Evolutionary conservation across 345 rosid genomes (phyloP).

Genomic region (Boechera divaricarpa): DNA sequence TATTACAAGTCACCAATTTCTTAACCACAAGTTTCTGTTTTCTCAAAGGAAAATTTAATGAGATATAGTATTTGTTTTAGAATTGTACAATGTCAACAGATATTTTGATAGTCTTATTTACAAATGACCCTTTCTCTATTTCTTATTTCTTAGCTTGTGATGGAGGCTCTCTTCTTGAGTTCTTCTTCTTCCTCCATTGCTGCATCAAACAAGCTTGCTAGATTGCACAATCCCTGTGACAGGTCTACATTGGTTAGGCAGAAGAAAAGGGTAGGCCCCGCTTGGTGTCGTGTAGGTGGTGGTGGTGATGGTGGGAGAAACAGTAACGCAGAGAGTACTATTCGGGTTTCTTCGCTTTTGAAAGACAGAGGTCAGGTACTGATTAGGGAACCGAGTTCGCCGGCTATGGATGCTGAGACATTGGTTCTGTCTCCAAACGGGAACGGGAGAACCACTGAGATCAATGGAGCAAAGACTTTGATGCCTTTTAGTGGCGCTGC

Average conservation of each 20-base stretch:
- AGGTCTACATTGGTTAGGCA: constrained; percentile 40
- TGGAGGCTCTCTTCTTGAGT: constrained; percentile 79
- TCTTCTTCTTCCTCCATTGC: constrained; percentile 50
- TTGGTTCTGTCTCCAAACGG: constrained; percentile 64
- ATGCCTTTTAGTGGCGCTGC: constrained; percentile 55
- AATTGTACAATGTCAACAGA: constrained; percentile 32
- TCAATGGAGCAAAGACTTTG: constrained; percentile 58
- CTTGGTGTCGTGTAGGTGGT: constrained; percentile 64
- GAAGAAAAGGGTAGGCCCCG: constrained; percentile 43
- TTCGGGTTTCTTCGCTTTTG: constrained; percentile 56
- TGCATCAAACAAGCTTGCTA: constrained; percentile 43
- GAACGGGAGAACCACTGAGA: constrained; percentile 51
- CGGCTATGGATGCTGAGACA: constrained; percentile 62
- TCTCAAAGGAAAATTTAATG: neutral
- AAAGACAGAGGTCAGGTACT: constrained; percentile 55
- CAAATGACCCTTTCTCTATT: constrained; percentile 46
- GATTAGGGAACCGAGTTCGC: constrained; percentile 49
- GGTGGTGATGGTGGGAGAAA: constrained; percentile 47
- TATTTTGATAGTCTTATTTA: constrained; percentile 37
- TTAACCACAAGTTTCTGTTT: constrained; percentile 47
- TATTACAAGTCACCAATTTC: constrained; percentile 49
- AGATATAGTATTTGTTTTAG: constrained; percentile 31
- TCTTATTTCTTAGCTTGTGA: constrained; percentile 49
- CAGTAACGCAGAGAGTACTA: constrained; percentile 41
- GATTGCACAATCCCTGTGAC: constrained; percentile 34